Conservation (phyloP, 208 protist genomes). For the Wallacemonas sp. region DNA sequence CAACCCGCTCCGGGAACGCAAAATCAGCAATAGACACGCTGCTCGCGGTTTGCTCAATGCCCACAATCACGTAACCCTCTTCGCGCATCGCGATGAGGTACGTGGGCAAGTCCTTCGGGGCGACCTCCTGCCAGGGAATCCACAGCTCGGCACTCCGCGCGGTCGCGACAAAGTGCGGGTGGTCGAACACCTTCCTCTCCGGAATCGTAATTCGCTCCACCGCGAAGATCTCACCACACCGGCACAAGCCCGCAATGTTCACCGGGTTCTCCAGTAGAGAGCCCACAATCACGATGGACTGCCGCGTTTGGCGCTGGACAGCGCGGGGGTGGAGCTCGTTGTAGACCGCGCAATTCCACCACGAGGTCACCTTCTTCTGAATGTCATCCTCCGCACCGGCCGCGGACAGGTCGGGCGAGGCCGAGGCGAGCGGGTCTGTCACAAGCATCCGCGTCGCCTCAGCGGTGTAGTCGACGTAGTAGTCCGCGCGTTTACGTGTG, state of each 20-base stretch:
- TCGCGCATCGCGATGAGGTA: conserved; percentile 65
- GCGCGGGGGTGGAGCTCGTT: conserved; percentile 88
- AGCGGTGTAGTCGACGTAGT: conserved; percentile 79
- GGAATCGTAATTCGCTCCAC: conserved; percentile 78
- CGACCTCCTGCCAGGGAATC: conserved; percentile 82
- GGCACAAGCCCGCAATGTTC: conserved; percentile 88
- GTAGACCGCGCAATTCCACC: conserved; percentile 86
- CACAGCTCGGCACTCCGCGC: conserved; percentile 89
- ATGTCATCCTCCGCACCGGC: conserved; percentile 54
- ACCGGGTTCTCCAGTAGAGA: conserved; percentile 88
- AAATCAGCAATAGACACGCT: conserved; percentile 78
- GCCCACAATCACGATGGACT: conserved; percentile 82
- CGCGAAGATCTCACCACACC: conserved; percentile 89
- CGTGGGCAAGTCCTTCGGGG: conserved; percentile 39
- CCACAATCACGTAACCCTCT: conserved; percentile 85
- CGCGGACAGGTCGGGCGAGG: conserved; percentile 8
- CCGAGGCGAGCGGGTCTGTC: conserved; percentile 31
- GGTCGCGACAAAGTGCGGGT: conserved; percentile 87
- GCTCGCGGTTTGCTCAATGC: conserved; percentile 88
- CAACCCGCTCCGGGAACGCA: conserved; percentile 62
- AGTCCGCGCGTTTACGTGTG: conserved; percentile 41
- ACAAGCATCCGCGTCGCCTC: conserved; percentile 60
- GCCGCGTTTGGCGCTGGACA: conserved; percentile 39
- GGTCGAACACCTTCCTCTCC: conserved; percentile 75
- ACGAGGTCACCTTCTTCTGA: conserved; percentile 88